Evolutionary conservation across 2,329 filamentous ascomycete genomes (phyloP), one percentile per base, ranked within the genome.

Genomic region (Ophiocordyceps camponoti-leonardi): DNA sequence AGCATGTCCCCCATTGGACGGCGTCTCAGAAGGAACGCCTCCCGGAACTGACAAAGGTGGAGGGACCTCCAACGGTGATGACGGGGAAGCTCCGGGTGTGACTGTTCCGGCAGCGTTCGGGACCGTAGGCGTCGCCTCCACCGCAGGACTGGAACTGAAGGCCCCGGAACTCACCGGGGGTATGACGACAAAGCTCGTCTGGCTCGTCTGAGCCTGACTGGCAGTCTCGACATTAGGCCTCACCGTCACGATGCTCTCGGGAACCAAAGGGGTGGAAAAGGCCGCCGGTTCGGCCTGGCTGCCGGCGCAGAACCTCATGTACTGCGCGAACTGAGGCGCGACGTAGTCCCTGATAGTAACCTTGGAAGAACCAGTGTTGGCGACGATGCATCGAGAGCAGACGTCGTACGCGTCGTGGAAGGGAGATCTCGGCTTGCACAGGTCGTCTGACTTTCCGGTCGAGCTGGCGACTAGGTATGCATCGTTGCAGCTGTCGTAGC

Each of bases 401-500:
- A 46, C 41, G 0, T 44, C 16, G 12, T 66, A 59, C 20, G 55
- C 55, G 0, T 45, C 42, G 3, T 43, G 42, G 58, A 77, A 81
- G 0, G 57, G 47, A 0, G 72, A 73, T 7, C 44, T 56, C 0
- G 44, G 0, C 0, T 45, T 50, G 54, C 78, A 81, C 1, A 81
- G 66, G 0, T 42, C 51, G 0, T 61, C 48, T 0, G 54, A 57
- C 53, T 76, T 75, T 23, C 78, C 78, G 1, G 62, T 49, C 0
- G 48, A 51, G 46, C 72, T 62, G 0, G 63, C 73, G 51, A 73
- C 69, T 3, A 66, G 41, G 31, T 57, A 64, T 16, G 67, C 67
- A 28, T 66, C 62, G 49, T 78, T 70, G 56, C 79, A 83, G 0
- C 53, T 42, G 5, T 59, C 60, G 49, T 58, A 81, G 57, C 79